Base-by-base conservation (phyloP, 1,284 basidiomycete genomes). In the Puccinia coronata region DNA sequence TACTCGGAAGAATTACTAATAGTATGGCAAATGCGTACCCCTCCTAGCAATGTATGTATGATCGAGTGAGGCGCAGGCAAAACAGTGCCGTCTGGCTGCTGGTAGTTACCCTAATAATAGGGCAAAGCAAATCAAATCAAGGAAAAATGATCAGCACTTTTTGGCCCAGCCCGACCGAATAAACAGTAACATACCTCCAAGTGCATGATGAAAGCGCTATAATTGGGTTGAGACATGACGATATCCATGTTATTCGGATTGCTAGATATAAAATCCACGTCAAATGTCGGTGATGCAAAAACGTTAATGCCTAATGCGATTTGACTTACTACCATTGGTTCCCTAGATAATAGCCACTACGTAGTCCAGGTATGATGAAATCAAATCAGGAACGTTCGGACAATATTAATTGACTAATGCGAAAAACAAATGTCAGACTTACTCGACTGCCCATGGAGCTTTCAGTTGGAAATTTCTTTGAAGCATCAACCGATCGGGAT, bases 311-410 rank as follows among this genome's bases (percentile, higher is more conserved):
- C 11, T 9, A 61, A 28, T n/a, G n/a, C 43, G 43, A 39, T 12
- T 8, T 49, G 28, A 51, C 78, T 41, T 65, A 80, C 78, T 80
- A 80, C 53, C 70, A 80, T 36, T 80, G 78, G 41, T 41, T 72
- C 2, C 78, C 78, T 20, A 69, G 55, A 36, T 69, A 71, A 43
- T 80, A 73, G 23, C 55, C 69, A 63, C 78, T 80, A 23, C 1
- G 41, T 6, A 41, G 39, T 34, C 9, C 23, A 49, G 23, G n/a
- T 11, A 65, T 43, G 12, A 51, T 20, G 59, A 47, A 23, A 51
- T n/a, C 4, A 51, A 25, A 69, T 51, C 18, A n/a, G 41, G 1
- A 3, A 69, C 6, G 28, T n/a, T 25, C 9, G n/a, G 31, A 69
- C 31, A 47, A 47, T 47, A 49, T n/a, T n/a, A 20, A 28, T 51